Evolutionary conservation across 768 basidiomycete species (phyloP).

Genomic region (Tubosaeta brunneosetosa): DNA sequence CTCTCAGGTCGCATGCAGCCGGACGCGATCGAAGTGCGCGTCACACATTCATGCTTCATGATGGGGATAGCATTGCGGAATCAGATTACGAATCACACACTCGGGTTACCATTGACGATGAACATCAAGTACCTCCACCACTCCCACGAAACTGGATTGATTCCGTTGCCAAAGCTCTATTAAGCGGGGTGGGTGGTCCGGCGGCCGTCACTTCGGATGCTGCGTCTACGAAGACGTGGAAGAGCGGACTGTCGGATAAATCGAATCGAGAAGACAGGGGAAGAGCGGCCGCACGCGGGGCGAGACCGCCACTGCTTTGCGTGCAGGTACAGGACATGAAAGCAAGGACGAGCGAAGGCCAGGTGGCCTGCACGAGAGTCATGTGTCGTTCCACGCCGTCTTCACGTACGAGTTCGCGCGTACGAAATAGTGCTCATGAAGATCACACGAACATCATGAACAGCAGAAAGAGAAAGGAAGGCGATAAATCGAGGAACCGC

Average conservation of each 20-base stretch:
- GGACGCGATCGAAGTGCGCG: slow-evolving; percentile 24
- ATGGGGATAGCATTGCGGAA: slow-evolving; percentile 25
- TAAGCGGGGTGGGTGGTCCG: slow-evolving; percentile 46
- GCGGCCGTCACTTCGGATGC: slow-evolving; percentile 26
- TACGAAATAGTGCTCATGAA: slow-evolving; percentile 24
- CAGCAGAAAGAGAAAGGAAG: slow-evolving; percentile 24
- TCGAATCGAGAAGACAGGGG: slow-evolving; percentile 23
- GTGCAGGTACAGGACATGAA: slow-evolving; percentile 32
- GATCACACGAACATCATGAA: slow-evolving; percentile 8
- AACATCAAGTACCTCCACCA: slow-evolving; percentile 39
- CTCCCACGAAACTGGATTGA: slow-evolving; percentile 69
- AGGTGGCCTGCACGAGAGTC: slow-evolving; percentile 52
- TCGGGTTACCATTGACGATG: slow-evolving; percentile 30
- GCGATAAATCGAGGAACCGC: slow-evolving; percentile 15
- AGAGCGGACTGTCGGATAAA: slow-evolving; percentile 21
- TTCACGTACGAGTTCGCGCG: slow-evolving; percentile 53
- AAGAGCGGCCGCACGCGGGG: slow-evolving; percentile 5
- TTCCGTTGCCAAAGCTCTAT: slow-evolving; percentile 60
- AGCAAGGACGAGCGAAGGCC: slow-evolving; percentile 24
- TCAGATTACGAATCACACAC: slow-evolving; percentile 18
- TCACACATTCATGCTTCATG: slow-evolving; percentile 31
- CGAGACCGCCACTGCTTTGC: slow-evolving; percentile 32
- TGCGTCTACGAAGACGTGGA: slow-evolving; percentile 23
- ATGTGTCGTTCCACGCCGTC: slow-evolving; percentile 68
- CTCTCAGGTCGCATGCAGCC: slow-evolving; percentile 30